Base-by-base conservation (phyloP, 768 basidiomycete species). In the Strobilomyces confusus region DNA sequence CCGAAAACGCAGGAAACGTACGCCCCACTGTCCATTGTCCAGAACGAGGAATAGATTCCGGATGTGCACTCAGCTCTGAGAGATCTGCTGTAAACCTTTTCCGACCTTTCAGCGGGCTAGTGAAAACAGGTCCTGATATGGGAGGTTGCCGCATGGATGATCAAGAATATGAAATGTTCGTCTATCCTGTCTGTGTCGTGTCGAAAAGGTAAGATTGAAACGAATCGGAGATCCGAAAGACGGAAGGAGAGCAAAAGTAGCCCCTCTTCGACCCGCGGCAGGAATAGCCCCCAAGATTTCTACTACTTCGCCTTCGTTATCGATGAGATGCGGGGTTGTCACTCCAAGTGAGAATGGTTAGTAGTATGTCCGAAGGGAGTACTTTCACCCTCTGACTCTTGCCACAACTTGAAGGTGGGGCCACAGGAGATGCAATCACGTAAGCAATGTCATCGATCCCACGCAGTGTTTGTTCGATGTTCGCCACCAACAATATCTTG, bases 41-140 rank as follows among this genome's bases (percentile, higher is more conserved):
- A 8, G 72, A 51, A 42, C 61, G 58, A 49, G 78, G 67, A 5
- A 77, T 75, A 22, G 58, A 59, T 19, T 61, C 60, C 48, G 68
- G 72, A 30, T 72, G 71, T 12, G 69, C 68, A 49, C 71, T 69
- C 47, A 83, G 54, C 55, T 80, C 79, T 3, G 65, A 59, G n/a
- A 84, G 70, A 69, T 86, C 84, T 30, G 81, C 81, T 11, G 67
- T 72, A 63, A 82, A 85, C 49, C 79, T 73, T 60, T 73, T 79
- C 29, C 83, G 72, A 8, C 83, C 84, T 63, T 80, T 84, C 61
- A 83, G 30, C 19, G 8, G n/a, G n/a, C 37, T 20, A 3, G 9
- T 13, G 15, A 4, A 15, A 5, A 36, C 15, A 17, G 34, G 34
- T 20, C 37, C 37, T 20, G n/a, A n/a, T 38, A 20, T 8, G 9